These are phyloP conservation scores for Thalassia testudinum DNA, from an alignment of 116 monocot species.

Conservation along the genomic window DNA sequence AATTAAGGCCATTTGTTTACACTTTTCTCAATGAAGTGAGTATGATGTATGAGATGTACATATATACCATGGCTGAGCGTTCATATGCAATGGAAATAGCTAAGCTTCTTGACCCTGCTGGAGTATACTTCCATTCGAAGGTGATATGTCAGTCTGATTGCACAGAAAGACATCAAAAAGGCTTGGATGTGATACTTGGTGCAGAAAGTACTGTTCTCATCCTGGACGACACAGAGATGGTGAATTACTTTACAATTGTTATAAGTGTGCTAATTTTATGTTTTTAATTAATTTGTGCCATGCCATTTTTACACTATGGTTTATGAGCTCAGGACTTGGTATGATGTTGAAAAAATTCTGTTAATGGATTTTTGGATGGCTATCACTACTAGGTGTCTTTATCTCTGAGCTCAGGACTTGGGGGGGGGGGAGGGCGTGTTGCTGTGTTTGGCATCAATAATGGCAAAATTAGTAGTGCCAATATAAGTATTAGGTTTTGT, in stretches of 20 bases:
- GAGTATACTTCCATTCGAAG: constrained; percentile 54
- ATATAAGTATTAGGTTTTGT: too few species aligned
- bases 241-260: constrained; percentile 9
- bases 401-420: too few species aligned
- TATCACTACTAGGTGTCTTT: too few species aligned
- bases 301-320: too few species aligned
- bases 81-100: constrained; percentile 79
- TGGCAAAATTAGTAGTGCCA: too few species aligned
- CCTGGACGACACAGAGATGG: constrained; percentile 85
- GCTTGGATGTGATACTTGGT: constrained; percentile 88
- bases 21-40: constrained; percentile 74
- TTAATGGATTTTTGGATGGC: too few species aligned
- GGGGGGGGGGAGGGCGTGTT: too few species aligned
- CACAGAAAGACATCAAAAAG: constrained; percentile 63
- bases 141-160: constrained; percentile 78
- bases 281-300: background rate
- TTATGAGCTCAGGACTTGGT: too few species aligned
- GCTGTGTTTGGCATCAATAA: too few species aligned
- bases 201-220: constrained; percentile 71
- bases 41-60: constrained; percentile 74
- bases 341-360: too few species aligned
- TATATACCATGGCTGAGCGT: constrained; percentile 86
- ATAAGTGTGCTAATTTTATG: background rate
- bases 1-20: constrained; percentile 73
- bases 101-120: constrained; percentile 62